A percentile compares a stretch with the other conserved stretches of the same genome.
Conservation (phyloP, 2,329 filamentous ascomycete genomes). For the Diplodia sapinea region DNA sequence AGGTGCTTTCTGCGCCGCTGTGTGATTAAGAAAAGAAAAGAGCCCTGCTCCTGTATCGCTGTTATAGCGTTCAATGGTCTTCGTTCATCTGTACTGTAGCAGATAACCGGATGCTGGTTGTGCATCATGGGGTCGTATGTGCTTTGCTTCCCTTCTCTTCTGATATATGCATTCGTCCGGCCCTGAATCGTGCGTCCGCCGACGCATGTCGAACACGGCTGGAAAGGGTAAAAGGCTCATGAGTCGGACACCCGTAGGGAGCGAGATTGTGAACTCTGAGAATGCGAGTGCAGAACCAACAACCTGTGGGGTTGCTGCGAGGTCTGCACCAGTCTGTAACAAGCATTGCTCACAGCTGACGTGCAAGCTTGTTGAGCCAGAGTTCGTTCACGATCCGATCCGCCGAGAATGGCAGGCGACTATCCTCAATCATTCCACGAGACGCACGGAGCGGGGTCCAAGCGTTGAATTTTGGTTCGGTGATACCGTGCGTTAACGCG, state of each 20-base stretch:
- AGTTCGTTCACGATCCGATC: not conserved
- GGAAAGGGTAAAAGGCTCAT: not conserved
- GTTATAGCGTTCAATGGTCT: not conserved
- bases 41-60: not conserved
- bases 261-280: not conserved
- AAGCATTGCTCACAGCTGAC: too few relatives aligned
- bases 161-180: not conserved
- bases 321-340: not conserved
- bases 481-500: not conserved
- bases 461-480: not conserved
- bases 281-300: not conserved
- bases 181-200: not conserved
- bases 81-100: not conserved
- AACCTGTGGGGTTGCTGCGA: not conserved
- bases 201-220: not conserved
- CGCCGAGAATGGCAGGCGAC: not conserved
- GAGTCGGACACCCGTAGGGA: not conserved
- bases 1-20: not conserved
- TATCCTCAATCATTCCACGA: not conserved
- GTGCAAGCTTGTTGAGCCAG: not conserved
- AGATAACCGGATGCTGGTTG: not conserved
- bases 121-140: not conserved
- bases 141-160: not conserved
- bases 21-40: not conserved
- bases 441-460: not conserved